Percentiles rank a stretch among this genome's conserved stretches.
Evolutionary conservation across 75 land plant genomes (phyloP).

Genomic region (Pinus tabuliformis): DNA sequence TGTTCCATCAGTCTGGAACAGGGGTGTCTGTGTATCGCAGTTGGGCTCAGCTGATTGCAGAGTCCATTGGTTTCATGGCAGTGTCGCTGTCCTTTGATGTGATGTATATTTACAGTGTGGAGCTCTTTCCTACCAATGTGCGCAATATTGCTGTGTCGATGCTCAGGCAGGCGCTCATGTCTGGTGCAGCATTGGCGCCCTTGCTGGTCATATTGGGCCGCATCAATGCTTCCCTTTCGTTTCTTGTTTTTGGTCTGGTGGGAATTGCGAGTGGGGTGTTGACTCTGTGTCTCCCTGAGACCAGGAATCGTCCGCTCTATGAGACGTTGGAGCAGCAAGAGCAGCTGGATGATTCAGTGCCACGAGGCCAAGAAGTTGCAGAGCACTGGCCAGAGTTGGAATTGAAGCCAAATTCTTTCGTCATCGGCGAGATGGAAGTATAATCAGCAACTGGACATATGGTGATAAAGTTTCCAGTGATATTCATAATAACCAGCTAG

Average conservation of each 20-base stretch:
- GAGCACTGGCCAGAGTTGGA: too few relatives aligned
- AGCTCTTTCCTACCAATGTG: conserved; percentile 52
- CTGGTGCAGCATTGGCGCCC: conserved; percentile 46
- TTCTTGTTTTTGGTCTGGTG: conserved; percentile 29
- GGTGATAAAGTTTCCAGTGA: too few relatives aligned
- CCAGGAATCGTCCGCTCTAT: conserved; percentile 34
- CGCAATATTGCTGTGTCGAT: conserved; percentile 44
- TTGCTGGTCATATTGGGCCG: conserved; percentile 29
- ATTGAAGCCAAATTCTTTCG: too few relatives aligned
- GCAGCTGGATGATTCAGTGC: not conserved
- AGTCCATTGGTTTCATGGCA: conserved; percentile 35
- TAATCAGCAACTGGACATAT: too few relatives aligned
- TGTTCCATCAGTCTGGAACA: conserved; percentile 1
- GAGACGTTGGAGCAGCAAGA: conserved; percentile 56
- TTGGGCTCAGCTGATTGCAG: conserved; percentile 21
- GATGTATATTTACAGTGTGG: conserved; percentile 40
- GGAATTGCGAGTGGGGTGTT: conserved; percentile 23
- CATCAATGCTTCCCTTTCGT: conserved; percentile 26
- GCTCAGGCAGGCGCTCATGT: conserved; percentile 44
- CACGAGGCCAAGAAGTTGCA: too few relatives aligned
- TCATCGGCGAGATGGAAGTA: too few relatives aligned
- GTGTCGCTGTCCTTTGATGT: conserved; percentile 38
- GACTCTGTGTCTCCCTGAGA: conserved; percentile 39
- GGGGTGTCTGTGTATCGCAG: not conserved
- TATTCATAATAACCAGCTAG: too few relatives aligned